Evolutionary conservation across 2,329 filamentous ascomycete species (phyloP), one percentile per base, ranked within the genome.

Genomic region (Ophiostoma himal-ulmi): DNA sequence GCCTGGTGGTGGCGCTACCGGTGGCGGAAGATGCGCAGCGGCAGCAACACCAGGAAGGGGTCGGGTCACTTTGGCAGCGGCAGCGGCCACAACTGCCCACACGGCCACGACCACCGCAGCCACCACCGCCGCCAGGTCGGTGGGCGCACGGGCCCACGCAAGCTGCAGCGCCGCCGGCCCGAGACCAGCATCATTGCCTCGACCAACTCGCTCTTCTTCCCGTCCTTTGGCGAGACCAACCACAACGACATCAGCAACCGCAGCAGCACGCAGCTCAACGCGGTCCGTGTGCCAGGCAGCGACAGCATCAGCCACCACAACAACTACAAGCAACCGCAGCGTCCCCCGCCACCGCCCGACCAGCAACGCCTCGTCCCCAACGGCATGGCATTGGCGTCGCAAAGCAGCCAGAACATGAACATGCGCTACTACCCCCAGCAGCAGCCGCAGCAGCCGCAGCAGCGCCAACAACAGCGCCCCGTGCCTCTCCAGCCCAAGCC

Each of bases 331-430:
- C 65, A 44, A 11, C 71, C 72, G 26, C 64, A 62, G 39, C 72
- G 72, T 1, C 72, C 72, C 14, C 64, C 70, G 11, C 72, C 72
- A n/a, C 72, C 71, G 17, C 44, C 71, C 8, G 71, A 71, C 26
- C 70, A 73, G 70, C 70, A 68, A 64, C 72, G 71, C 2, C 67
- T 72, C 0, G 44, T 72, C 10, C 30, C 52, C 52, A 57, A 57
- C 17, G n/a, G 52, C 3, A 57, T 26, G 22, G 10, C n/a, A 26
- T 13, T 11, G 52, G 30, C 44, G 20, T n/a, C 44, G 44, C 69
- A 26, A 67, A n/a, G 8, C 22, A 26, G 14, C n/a, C 57, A 57
- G 39, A 30, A 26, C 22, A 37, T n/a, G 62, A 52, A 30, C 52
- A 67, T 70, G 70, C 54, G 39, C 8, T 65, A 68, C 57, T 37